A percentile compares a stretch with the other conserved stretches of the same genome.
These are phyloP conservation scores for Codiaeum variegatum DNA, from an alignment of 441 rosid genomes.

Conservation along the genomic window DNA sequence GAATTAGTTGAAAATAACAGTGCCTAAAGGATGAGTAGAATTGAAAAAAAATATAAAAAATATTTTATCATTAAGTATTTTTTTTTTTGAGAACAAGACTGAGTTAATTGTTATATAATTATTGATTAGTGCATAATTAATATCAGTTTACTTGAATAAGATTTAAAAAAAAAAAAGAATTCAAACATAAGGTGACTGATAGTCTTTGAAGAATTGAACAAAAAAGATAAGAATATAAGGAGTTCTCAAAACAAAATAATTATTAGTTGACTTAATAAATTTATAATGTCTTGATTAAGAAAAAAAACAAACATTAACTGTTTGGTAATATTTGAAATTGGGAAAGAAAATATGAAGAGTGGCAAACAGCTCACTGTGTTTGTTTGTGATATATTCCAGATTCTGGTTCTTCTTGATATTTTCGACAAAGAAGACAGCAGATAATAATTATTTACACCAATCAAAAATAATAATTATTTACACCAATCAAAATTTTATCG, in stretches of 20 bases:
- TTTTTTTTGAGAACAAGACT: too few relatives aligned
- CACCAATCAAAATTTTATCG: too few relatives aligned
- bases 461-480: too few relatives aligned
- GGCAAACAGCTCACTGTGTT: slow-evolving; percentile 22
- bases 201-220: slow-evolving; percentile 12
- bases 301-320: neutral
- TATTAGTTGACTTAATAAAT: slow-evolving; percentile 15
- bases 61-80: too few relatives aligned
- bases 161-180: neutral
- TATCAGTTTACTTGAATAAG: neutral
- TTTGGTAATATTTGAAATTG: neutral
- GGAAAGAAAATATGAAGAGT: neutral
- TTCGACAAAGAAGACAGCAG: neutral
- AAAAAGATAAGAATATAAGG: slow-evolving; percentile 16
- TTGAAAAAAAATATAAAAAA: too few relatives aligned
- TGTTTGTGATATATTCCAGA: slow-evolving; percentile 3
- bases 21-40: too few relatives aligned
- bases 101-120: too few relatives aligned
- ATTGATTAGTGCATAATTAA: neutral
- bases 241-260: slow-evolving; percentile 14
- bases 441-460: neutral
- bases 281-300: slow-evolving; percentile 2
- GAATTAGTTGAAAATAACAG: too few relatives aligned
- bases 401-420: slow-evolving; percentile 9
- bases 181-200: neutral